Base-by-base conservation (phyloP, 441 rosid genomes). In the Geranium incanum region DNA sequence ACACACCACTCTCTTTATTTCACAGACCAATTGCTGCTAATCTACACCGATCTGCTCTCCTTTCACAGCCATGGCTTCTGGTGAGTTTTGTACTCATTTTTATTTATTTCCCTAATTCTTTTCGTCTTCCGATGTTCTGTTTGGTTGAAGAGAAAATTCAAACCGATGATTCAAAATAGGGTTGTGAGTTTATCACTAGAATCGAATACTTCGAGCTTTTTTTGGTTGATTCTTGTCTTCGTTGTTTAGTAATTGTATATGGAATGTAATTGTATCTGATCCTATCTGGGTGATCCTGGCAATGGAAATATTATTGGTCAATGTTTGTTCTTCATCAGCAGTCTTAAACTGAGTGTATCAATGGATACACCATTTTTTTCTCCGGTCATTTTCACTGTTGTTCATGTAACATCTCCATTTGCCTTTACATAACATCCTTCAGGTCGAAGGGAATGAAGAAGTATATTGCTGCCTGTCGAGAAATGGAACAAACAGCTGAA, bases 381-480 rank as follows among this genome's bases (percentile, higher is more conserved):
- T 5, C 39, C n/a, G 21, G 38, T 21, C 18, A 19, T 37, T 4
- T 2, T 1, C 1, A 0, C 28, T 37, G 12, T 36, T 16, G 36
- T 16, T 36, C 39, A 13, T 4, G 33, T 43, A 21, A 0, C 16
- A 38, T 9, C 48, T n/a, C 62, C 68, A 19, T 43, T 8, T 19
- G 21, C 11, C 38, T 39, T 23, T 12, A 62, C 69, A 21, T 41
- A 75, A 72, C 67, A 23, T 9, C 7, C 4, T 75, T 72, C 91
- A 90, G 97, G 88, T 87, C 90, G 2, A 95, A 89, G 82, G 97
- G 97, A 73, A 91, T 92, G 97, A 93, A 91, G 81, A 86, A 93
- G 80, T 95, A 91, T 36, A 78, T 89, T 0, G 98, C 97, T 3
- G 33, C 33, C 33, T 28, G 78, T 95, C 36, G 96, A 95, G 75